These are phyloP conservation scores for Annulohypoxylon truncatum DNA, from an alignment of 2,329 filamentous ascomycete genomes.

Conservation along the genomic window DNA sequence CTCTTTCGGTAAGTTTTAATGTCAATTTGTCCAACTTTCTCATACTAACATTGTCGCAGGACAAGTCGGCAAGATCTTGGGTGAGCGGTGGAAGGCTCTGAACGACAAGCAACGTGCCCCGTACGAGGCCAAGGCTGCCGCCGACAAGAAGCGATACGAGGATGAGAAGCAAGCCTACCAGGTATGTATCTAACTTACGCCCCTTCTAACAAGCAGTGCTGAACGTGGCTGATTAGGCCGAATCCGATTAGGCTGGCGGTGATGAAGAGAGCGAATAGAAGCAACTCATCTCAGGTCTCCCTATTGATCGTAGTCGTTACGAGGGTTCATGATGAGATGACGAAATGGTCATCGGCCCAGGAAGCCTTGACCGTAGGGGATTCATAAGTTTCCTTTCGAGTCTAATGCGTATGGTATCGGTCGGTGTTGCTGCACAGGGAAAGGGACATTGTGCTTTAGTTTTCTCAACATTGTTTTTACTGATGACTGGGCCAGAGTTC, in stretches of 20 bases:
- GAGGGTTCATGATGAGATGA: constrained; percentile 48
- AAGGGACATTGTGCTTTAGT: constrained; percentile 49
- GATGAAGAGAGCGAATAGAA: constrained; percentile 63
- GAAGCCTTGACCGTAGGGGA: constrained; percentile 43
- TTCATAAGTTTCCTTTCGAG: constrained; percentile 46
- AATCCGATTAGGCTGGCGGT: constrained; percentile 64
- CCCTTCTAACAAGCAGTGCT: constrained; percentile 32
- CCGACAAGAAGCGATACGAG: constrained; percentile 99
- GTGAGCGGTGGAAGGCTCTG: constrained; percentile 98
- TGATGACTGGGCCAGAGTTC: constrained; percentile 31
- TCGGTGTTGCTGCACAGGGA: constrained; percentile 51
- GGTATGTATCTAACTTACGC: constrained; percentile 64
- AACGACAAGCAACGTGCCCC: constrained; percentile 91
- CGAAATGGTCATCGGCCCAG: constrained; percentile 40
- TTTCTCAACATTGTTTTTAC: constrained; percentile 44
- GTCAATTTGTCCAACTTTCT: not conserved
- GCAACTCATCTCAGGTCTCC: constrained; percentile 17
- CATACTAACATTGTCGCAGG: constrained; percentile 60
- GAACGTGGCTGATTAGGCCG: constrained; percentile 46
- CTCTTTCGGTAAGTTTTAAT: constrained; percentile 80
- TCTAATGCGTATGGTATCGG: constrained; percentile 50
- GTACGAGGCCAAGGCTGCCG: constrained; percentile 95
- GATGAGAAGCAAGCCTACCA: constrained; percentile 96
- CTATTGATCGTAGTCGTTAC: constrained; percentile 37
- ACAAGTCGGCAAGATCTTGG: constrained; percentile 97